A percentile compares a stretch with the other conserved stretches of the same genome.
Evolutionary conservation across 2,329 filamentous ascomycete genomes (phyloP).

Genomic region (Bipolaris victoriae): DNA sequence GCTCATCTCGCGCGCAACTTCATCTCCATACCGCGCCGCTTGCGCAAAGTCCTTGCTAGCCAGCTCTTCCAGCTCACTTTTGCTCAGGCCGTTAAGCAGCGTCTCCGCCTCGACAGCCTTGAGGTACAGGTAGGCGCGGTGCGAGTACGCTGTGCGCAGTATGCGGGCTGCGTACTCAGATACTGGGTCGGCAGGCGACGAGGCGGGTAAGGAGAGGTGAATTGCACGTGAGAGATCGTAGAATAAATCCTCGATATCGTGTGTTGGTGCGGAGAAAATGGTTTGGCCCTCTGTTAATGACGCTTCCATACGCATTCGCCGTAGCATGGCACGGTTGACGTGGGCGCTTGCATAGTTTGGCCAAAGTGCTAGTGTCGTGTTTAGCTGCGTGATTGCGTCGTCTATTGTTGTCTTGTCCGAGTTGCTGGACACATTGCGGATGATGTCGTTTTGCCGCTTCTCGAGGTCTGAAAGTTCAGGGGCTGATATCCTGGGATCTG

Average conservation of each 20-base stretch:
- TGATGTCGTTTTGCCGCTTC: constrained; percentile 54
- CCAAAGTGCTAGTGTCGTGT: constrained; percentile 61
- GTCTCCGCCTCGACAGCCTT: constrained; percentile 49
- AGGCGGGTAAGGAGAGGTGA: constrained; percentile 54
- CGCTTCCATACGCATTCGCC: constrained; percentile 62
- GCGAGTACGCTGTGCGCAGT: constrained; percentile 72
- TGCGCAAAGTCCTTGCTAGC: constrained; percentile 62
- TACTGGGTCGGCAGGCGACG: constrained; percentile 55
- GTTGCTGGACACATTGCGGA: constrained; percentile 35
- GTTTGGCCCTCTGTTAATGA: constrained; percentile 9
- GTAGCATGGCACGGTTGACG: constrained; percentile 75
- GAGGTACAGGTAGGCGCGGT: constrained; percentile 61
- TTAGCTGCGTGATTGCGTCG: constrained; percentile 51
- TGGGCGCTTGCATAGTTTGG: constrained; percentile 74
- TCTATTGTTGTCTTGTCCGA: constrained; percentile 23
- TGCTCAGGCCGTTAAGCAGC: constrained; percentile 41
- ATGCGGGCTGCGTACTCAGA: constrained; percentile 70
- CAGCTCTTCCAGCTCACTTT: constrained; percentile 59
- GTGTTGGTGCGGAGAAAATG: constrained; percentile 23
- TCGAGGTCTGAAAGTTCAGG: constrained; percentile 50
- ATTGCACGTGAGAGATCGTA: constrained; percentile 58
- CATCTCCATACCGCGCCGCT: constrained; percentile 63
- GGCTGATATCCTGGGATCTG: constrained; percentile 50
- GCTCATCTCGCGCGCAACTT: constrained; percentile 62
- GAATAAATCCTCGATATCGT: constrained; percentile 33